Evolutionary conservation across 108 stramenopile genomes (phyloP), one percentile per base, ranked within the genome.

Genomic region (Skeletonema costatum): DNA sequence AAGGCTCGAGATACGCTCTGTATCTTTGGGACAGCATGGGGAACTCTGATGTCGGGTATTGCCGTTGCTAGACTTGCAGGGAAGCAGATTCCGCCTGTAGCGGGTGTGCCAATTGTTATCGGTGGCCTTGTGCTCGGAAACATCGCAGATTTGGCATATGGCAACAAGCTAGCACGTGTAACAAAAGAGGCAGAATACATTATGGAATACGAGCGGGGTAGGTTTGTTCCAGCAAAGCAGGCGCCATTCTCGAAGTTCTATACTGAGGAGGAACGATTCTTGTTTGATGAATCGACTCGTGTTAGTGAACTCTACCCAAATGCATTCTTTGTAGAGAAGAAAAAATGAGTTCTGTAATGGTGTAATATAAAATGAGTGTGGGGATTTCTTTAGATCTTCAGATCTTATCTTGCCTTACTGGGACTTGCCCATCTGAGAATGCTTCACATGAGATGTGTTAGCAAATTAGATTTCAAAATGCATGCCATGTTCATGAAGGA

Each of bases 101-200:
- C 71, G 16, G 83, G 67, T 10, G 61, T 89, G 17, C 88, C 88
- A 4, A 35, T 85, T 13, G 80, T 86, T 17, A 61, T 85, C 4
- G 88, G 86, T 12, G 88, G 74, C 0, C 41, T 89, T 12, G 71
- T 82, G 17, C 60, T 89, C 11, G 86, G 88, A 9, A 89, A 89
- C 60, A 67, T 89, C 12, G 80, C 81, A 33, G 88, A 89, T 53
- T 42, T 89, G 76, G 88, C 88, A 5, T 89, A 89, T 62, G 88
- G 88, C 10, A 86, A 89, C 71, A 89, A 89, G 41, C 29, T 89
- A 38, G 66, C 66, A 51, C 72, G 88, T 32, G 84, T 89, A 8
- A 63, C 60, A 61, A 86, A 79, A 72, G 88, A 89, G 59, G 88
- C 86, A 32, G 86, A 84, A 39, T 75, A 86, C 58, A 86, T 89